These are phyloP conservation scores for Penicillium arizonense DNA, from an alignment of 495 filamentous ascomycete genomes.

Conservation along the genomic window DNA sequence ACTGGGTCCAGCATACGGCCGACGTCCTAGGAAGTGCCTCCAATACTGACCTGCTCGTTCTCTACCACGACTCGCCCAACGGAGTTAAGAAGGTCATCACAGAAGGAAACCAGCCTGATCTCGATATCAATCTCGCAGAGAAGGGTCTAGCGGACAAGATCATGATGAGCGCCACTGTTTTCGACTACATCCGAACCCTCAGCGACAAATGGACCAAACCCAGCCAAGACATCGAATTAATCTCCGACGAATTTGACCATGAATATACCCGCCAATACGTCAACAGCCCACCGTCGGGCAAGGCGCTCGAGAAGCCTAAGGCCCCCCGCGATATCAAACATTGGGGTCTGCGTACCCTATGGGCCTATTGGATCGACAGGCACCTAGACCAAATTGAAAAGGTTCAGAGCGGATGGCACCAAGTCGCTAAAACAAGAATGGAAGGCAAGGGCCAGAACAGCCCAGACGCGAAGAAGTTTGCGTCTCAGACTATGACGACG, in stretches of 20 bases:
- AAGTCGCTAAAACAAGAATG: not conserved
- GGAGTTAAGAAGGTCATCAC: constrained; percentile 9
- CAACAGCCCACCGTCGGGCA: not conserved
- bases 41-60: constrained; percentile 1
- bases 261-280: constrained; percentile 3
- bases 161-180: constrained; percentile 13
- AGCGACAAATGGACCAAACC: constrained; percentile 8
- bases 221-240: constrained; percentile 6
- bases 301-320: not conserved
- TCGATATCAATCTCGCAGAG: not conserved
- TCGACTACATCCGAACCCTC: constrained; percentile 5
- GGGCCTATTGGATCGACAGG: constrained; percentile 14
- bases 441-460: not conserved
- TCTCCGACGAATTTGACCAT: constrained; percentile 7
- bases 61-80: constrained; percentile 11
- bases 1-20: constrained; percentile 12
- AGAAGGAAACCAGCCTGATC: constrained; percentile 1
- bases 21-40: constrained; percentile 1
- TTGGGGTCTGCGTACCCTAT: constrained; percentile 14
- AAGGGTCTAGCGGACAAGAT: constrained; percentile 6
- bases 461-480: constrained; percentile 1
- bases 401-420: constrained; percentile 5
- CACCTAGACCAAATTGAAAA: constrained; percentile 3
- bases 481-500: not conserved
- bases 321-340: not conserved